Percentiles rank a stretch among this genome's conserved stretches.
Evolutionary conservation across 306 rosid species (phyloP).

Genomic region (Trifolium pratense): DNA sequence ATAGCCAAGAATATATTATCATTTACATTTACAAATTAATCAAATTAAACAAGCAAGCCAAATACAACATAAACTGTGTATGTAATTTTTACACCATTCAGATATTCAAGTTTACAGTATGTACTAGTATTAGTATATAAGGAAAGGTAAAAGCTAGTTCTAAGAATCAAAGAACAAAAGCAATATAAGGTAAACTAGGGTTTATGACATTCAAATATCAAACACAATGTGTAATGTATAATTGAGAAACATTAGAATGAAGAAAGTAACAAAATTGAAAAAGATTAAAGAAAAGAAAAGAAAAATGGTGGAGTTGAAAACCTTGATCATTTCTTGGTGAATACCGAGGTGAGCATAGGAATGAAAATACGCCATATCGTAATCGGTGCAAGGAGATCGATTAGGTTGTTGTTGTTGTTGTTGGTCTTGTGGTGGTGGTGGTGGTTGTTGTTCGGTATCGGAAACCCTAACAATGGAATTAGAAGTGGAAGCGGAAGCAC

Average conservation of each 20-base stretch:
- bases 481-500: constrained; percentile 39
- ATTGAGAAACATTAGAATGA: constrained; percentile 13
- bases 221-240: neutral
- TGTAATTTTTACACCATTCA: neutral
- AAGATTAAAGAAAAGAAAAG: too few species aligned
- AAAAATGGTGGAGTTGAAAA: neutral
- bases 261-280: neutral
- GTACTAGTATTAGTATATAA: too few species aligned
- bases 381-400: constrained; percentile 82
- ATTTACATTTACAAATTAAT: neutral
- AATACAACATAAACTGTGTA: too few species aligned
- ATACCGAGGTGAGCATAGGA: constrained; percentile 95
- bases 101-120: neutral
- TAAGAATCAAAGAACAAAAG: too few species aligned
- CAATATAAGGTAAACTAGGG: constrained; percentile 13
- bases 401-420: constrained; percentile 40
- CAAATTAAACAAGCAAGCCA: too few species aligned
- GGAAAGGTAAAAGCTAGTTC: neutral
- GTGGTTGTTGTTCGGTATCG: constrained; percentile 44
- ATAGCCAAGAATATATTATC: too few species aligned
- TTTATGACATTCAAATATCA: constrained; percentile 29
- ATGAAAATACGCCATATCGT: constrained; percentile 90
- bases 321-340: constrained; percentile 99
- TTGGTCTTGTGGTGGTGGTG: constrained; percentile 38
- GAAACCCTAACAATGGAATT: constrained; percentile 67